Evolutionary conservation across 1,284 basidiomycete species (phyloP).

Genomic region (Fomitiporia mediterranea): DNA sequence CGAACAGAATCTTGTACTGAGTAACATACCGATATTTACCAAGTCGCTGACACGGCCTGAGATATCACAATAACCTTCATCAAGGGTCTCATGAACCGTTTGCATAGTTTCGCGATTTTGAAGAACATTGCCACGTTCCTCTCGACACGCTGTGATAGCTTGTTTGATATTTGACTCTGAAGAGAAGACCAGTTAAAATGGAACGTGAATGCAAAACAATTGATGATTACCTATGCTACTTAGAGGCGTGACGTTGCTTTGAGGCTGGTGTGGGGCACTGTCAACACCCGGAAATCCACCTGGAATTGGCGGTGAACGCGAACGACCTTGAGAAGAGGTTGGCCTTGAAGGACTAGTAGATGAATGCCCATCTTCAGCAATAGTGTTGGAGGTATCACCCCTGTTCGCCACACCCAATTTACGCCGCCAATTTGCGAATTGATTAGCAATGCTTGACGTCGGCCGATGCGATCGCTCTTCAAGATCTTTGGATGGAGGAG

Average conservation of each 20-base stretch:
- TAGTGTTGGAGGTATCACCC: not conserved
- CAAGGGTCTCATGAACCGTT: conserved; percentile 67
- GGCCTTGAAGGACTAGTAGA: not conserved
- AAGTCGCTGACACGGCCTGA: conserved; percentile 66
- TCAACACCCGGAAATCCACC: conserved; percentile 12
- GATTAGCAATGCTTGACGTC: conserved; percentile 21
- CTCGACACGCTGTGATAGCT: conserved; percentile 74
- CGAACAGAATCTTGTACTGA: not conserved
- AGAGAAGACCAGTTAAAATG: not conserved
- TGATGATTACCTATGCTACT: conserved; percentile 54
- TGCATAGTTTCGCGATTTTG: conserved; percentile 66
- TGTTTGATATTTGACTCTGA: conserved; percentile 66
- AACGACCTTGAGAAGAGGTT: not conserved
- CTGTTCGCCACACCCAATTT: conserved; percentile 22
- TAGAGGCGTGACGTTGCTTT: conserved; percentile 47
- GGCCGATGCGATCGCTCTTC: not conserved
- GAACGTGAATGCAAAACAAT: not conserved
- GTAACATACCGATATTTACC: conserved; percentile 46
- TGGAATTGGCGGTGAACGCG: conserved; percentile 13
- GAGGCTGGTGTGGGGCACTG: conserved; percentile 20
- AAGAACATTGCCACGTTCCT: conserved; percentile 60
- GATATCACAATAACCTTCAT: conserved; percentile 82
- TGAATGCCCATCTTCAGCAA: not conserved
- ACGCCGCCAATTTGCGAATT: conserved; percentile 29
- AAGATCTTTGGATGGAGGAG: not conserved